These are phyloP conservation scores for Marasmius oreades DNA, from an alignment of 1,284 basidiomycete species.

Conservation along the genomic window DNA sequence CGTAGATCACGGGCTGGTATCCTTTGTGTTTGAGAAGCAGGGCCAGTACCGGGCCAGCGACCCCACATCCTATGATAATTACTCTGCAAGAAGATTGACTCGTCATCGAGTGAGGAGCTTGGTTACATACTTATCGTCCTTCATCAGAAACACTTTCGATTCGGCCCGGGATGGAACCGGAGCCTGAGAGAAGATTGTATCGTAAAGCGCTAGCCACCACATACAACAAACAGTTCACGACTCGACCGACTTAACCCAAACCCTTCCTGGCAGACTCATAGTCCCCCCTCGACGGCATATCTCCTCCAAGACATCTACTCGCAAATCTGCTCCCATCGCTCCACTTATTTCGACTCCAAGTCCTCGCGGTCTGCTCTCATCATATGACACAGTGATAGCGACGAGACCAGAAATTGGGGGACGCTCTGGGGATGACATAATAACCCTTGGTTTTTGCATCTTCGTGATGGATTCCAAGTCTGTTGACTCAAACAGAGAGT, in stretches of 20 bases:
- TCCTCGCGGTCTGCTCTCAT: constrained; percentile 47
- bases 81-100: constrained; percentile 22
- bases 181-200: too few species aligned
- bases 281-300: constrained; percentile 47
- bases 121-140: neutral
- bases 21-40: constrained; percentile 39
- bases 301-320: constrained; percentile 45
- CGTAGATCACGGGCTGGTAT: constrained; percentile 40
- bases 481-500: constrained; percentile 40
- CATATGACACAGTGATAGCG: constrained; percentile 50
- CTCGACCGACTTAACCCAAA: constrained; percentile 35
- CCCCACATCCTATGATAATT: constrained; percentile 40
- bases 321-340: constrained; percentile 53
- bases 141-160: too few species aligned
- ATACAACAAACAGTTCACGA: neutral
- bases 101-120: neutral
- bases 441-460: constrained; percentile 37
- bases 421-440: constrained; percentile 56
- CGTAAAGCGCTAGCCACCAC: neutral
- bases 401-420: constrained; percentile 59
- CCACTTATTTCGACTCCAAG: constrained; percentile 52
- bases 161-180: too few species aligned
- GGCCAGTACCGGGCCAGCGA: constrained; percentile 45
- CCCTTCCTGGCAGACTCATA: constrained; percentile 41
- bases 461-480: constrained; percentile 34